A percentile compares a stretch with the other conserved stretches of the same genome.
Conservation (phyloP, 2,329 filamentous ascomycete species). For the Mycosphaerella sp. region DNA sequence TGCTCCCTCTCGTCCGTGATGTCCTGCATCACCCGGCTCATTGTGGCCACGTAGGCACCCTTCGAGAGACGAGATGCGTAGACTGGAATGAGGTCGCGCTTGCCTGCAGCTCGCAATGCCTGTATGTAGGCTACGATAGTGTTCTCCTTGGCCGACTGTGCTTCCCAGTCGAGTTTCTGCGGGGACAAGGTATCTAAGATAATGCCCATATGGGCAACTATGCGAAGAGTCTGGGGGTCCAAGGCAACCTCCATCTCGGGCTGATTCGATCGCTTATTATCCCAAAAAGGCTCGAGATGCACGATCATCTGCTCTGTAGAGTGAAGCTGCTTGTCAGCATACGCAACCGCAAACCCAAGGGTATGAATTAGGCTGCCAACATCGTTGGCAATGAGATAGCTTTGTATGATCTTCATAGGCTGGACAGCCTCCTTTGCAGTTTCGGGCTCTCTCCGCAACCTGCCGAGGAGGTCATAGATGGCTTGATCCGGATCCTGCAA, state of each 20-base stretch:
- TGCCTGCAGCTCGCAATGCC: conserved; percentile 63
- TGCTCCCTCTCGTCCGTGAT: conserved; percentile 62
- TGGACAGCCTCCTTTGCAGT: conserved; percentile 55
- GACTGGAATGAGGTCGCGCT: conserved; percentile 74
- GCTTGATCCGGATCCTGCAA: conserved; percentile 45
- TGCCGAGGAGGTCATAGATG: conserved; percentile 50
- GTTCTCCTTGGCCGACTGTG: conserved; percentile 58
- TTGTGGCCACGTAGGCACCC: conserved; percentile 59
- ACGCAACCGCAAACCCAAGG: conserved; percentile 41
- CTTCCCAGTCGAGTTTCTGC: conserved; percentile 40
- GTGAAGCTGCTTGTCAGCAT: conserved; percentile 30
- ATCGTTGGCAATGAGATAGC: conserved; percentile 63
- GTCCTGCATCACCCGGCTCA: conserved; percentile 71
- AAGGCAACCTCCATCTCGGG: conserved; percentile 34
- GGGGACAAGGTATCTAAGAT: conserved; percentile 50
- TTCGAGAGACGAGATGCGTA: conserved; percentile 75
- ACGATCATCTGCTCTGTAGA: conserved; percentile 24
- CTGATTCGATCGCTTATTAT: conserved; percentile 13
- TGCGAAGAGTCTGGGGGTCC: conserved; percentile 41
- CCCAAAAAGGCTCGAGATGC: conserved; percentile 21
- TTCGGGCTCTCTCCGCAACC: conserved; percentile 52
- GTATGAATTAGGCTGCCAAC: conserved; percentile 40
- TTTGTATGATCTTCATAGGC: conserved; percentile 70
- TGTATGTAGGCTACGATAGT: conserved; percentile 77
- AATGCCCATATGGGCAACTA: conserved; percentile 53